These are phyloP conservation scores for Aspergillus kassunensis DNA, from an alignment of 495 filamentous ascomycete species.

Conservation along the genomic window DNA sequence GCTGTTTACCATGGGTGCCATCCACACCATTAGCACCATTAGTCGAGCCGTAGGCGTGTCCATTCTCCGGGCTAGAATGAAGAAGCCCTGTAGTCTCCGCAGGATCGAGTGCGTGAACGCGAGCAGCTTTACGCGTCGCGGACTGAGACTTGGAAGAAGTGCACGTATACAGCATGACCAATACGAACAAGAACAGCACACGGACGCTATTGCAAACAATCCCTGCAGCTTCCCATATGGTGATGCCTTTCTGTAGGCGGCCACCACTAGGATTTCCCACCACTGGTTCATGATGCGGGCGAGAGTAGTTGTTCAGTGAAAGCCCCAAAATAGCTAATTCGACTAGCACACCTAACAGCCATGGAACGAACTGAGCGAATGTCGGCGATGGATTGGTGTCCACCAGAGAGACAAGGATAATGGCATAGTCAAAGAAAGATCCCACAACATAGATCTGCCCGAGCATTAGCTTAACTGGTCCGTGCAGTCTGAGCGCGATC, in stretches of 20 bases:
- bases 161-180: conserved; percentile 57
- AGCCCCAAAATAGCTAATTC: conserved; percentile 66
- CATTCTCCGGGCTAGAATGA: conserved; percentile 40
- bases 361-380: conserved; percentile 66
- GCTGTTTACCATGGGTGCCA: conserved; percentile 30
- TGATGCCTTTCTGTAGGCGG: conserved; percentile 46
- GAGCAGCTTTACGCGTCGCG: conserved; percentile 21
- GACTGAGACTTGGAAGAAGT: conserved; percentile 42
- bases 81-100: conserved; percentile 56
- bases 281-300: conserved; percentile 53
- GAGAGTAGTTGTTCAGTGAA: conserved; percentile 58
- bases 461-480: conserved; percentile 16
- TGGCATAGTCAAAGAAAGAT: conserved; percentile 69
- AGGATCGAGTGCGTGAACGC: conserved; percentile 26
- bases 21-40: conserved; percentile 31
- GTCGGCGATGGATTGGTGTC: conserved; percentile 74
- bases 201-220: conserved; percentile 57
- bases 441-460: conserved; percentile 74
- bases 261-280: conserved; percentile 52
- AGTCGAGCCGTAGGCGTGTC: conserved; percentile 51
- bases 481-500: not conserved
- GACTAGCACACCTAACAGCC: conserved; percentile 61
- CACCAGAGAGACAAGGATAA: conserved; percentile 73
- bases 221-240: conserved; percentile 62
- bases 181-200: conserved; percentile 52